Conservation (phyloP, 2,329 filamentous ascomycete species). For the Colletotrichum melonis region DNA sequence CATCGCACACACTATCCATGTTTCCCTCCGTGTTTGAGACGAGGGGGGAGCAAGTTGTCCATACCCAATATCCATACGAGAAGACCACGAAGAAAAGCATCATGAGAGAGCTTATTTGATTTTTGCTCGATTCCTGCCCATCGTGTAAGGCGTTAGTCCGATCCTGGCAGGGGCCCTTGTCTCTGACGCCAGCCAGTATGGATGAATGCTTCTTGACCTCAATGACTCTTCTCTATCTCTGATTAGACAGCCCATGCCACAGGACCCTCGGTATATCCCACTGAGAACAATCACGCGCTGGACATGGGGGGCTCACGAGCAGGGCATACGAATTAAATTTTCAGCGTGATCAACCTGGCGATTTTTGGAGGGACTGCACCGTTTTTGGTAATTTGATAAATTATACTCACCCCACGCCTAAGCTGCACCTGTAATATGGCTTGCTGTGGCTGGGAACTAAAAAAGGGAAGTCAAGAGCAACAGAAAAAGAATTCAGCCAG, state of each 20-base stretch:
- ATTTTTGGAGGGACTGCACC: too few species aligned
- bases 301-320: too few species aligned
- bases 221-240: neutral
- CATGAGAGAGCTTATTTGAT: slow-evolving; percentile 1
- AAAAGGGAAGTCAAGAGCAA: too few species aligned
- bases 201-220: neutral
- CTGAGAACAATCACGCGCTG: neutral
- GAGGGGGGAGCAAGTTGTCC: slow-evolving; percentile 7
- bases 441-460: too few species aligned
- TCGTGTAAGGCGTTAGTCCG: neutral
- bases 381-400: too few species aligned
- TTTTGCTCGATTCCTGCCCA: neutral
- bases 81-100: neutral
- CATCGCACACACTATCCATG: neutral
- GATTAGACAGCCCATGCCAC: neutral
- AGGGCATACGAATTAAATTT: too few species aligned
- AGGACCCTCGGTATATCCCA: neutral
- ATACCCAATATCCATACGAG: slow-evolving; percentile 24
- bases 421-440: too few species aligned
- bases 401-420: too few species aligned
- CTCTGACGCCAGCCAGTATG: neutral
- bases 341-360: too few species aligned
- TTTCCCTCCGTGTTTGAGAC: neutral
- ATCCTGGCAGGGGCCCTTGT: neutral
- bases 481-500: too few species aligned